Base-by-base conservation (phyloP, 148 eudicot species). In the Silene latifolia region DNA sequence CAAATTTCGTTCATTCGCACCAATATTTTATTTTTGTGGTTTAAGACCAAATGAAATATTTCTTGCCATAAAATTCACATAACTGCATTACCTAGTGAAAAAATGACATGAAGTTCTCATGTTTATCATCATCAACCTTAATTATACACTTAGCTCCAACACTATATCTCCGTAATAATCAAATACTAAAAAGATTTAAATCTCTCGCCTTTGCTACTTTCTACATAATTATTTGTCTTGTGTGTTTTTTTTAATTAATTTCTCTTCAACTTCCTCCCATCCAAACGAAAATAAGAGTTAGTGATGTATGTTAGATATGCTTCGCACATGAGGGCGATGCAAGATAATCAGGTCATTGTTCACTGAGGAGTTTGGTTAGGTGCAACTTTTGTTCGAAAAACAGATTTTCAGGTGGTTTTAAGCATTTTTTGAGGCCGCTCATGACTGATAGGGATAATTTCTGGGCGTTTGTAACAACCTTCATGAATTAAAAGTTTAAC, bases 61-160 rank as follows among this genome's bases (percentile, higher is more conserved):
- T 13, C 56, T 12, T 51, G 56, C 56, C 17, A 9, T 51, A 51
- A 51, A 51, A 51, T 9, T 51, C 4, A 51, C 56, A 14, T 51
- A 51, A 51, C 56, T 51, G 56, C 56, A 51, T 51, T 51, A 51
- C 56, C 18, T 51, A 14, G 56, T 15, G 17, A 51, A 51, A 48
- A 51, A 51, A 51, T 21, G 64, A 60, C 64, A 60, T 60, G 13
- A 60, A 60, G 12, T 57, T 57, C 61, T 57, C 61, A 57, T 57
- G 61, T 57, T 57, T 57, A 57, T 20, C 4, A 23, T 20, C 4
- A 23, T 20, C 8, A 60, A 60, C 23, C 63, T 20, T 20, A 60
- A 21, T 20, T 1, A 21, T 23, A 7, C 64, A 21, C 3, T 60
- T 60, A 10, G 64, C 64, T 23, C 4, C 1, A 60, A 23, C 5